Conservation (phyloP, 805 yeast species). For the Metschnikowia chrysomelidarum region DNA sequence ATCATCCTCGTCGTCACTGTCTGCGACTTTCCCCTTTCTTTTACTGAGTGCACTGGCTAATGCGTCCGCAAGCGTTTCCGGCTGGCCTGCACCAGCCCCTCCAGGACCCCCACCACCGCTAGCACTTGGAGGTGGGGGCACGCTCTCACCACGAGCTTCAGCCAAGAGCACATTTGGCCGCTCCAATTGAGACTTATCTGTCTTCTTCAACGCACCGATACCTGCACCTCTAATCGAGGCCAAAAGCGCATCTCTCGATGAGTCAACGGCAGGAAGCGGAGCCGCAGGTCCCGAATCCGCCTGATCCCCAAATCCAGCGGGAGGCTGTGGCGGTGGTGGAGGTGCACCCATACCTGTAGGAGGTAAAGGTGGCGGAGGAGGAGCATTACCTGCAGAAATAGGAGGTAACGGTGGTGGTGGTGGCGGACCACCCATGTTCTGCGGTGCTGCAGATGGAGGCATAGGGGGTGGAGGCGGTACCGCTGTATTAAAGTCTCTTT, state of each 20-base stretch:
- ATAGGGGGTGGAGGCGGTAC: constrained; percentile 23
- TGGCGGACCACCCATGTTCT: constrained; percentile 11
- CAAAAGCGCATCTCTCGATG: constrained; percentile 75
- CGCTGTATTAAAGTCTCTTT: constrained; percentile 21
- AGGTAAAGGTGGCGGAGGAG: constrained; percentile 28
- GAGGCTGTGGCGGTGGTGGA: constrained; percentile 25
- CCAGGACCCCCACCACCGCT: constrained; percentile 21
- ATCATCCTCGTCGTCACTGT: constrained; percentile 82
- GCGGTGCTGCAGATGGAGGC: constrained; percentile 20
- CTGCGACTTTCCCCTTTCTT: constrained; percentile 78
- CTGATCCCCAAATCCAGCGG: constrained; percentile 6
- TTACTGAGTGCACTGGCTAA: constrained; percentile 80
- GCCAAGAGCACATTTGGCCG: constrained; percentile 70
- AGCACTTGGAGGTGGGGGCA: constrained; percentile 30
- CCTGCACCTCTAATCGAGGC: constrained; percentile 87
- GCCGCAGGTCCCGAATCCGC: constrained; percentile 17
- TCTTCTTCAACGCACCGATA: constrained; percentile 63
- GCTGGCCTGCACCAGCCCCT: constrained; percentile 49
- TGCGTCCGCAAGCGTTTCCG: constrained; percentile 79
- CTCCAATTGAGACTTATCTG: constrained; percentile 81
- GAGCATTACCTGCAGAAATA: constrained; percentile 19
- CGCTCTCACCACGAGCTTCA: constrained; percentile 66
- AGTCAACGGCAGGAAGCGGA: constrained; percentile 38
- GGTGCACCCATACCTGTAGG: constrained; percentile 3
- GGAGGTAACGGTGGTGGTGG: constrained; percentile 20